Conservation (phyloP, 148 eudicot genomes). For the Silene conica region DNA sequence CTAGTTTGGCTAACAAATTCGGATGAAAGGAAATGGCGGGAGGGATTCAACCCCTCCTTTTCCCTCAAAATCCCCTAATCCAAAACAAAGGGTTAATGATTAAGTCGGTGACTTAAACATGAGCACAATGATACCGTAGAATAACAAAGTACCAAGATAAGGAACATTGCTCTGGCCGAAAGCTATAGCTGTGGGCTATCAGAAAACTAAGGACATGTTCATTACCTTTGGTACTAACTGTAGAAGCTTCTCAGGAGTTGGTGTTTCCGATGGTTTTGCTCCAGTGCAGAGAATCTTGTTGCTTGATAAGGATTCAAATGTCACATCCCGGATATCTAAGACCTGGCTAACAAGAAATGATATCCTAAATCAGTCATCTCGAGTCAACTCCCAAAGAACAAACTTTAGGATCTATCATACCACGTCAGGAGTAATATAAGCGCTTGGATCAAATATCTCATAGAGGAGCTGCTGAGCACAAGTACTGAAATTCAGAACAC, state of each 20-base stretch:
- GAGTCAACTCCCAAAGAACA: background rate
- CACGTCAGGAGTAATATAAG: slow-evolving; percentile 94
- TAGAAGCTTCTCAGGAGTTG: slow-evolving; percentile 67
- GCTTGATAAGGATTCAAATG: slow-evolving; percentile 57
- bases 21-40: too few species aligned
- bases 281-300: slow-evolving; percentile 69
- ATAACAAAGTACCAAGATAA: background rate
- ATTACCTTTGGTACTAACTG: slow-evolving; percentile 73
- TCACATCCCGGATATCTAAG: slow-evolving; percentile 69
- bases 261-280: slow-evolving; percentile 68
- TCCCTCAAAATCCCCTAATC: too few species aligned
- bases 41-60: too few species aligned
- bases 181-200: background rate
- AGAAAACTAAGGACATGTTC: background rate
- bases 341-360: slow-evolving; percentile 38
- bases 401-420: slow-evolving; percentile 35
- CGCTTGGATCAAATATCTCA: slow-evolving; percentile 88
- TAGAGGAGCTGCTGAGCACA: slow-evolving; percentile 95
- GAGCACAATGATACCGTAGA: background rate
- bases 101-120: background rate
- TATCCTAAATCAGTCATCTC: background rate
- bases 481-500: slow-evolving; percentile 67
- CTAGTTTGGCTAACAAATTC: too few species aligned
- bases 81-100: too few species aligned
- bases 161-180: too few species aligned